Percentiles rank a stretch among this genome's conserved stretches.
phyloP scores from a whole-genome alignment of 208 protist species.

The Wallacemonas sp. region DNA sequence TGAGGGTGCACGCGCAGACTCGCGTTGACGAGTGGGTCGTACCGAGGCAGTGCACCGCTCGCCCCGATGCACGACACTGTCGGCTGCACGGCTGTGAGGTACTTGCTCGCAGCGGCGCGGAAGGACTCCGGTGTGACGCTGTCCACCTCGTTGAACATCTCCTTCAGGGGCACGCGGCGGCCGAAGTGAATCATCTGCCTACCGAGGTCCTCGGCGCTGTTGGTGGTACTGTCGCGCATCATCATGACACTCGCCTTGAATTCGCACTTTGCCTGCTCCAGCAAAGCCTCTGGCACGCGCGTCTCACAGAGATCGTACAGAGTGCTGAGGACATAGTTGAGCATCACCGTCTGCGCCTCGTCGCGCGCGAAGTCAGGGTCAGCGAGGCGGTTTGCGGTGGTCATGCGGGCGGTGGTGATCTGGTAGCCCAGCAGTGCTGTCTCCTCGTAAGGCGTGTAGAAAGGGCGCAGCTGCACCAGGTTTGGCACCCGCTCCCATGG shows the following conservation, averaged over 20 bases:
- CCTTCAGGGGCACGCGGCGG: conserved; percentile 82
- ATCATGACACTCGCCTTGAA: conserved; percentile 93
- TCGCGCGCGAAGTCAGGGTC: conserved; percentile 35
- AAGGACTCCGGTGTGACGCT: conserved; percentile 87
- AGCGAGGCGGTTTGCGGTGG: conserved; percentile 17
- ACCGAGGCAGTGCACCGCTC: conserved; percentile 51
- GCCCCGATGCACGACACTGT: conserved; percentile 79
- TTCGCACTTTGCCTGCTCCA: conserved; percentile 93
- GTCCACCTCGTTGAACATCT: conserved; percentile 93
- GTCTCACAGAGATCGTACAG: conserved; percentile 67
- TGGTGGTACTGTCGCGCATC: conserved; percentile 94
- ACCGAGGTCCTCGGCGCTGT: conserved; percentile 96
- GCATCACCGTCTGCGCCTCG: conserved; percentile 65
- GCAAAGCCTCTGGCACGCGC: conserved; percentile 61
- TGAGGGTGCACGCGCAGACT: conserved; percentile 40
- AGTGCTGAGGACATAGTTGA: conserved; percentile 67
- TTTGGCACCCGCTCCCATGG: conserved; percentile 66
- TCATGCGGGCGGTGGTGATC: conserved; percentile 64
- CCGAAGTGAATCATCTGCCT: conserved; percentile 95
- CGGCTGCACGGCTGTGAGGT: conserved; percentile 50
- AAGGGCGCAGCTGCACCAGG: conserved; percentile 77
- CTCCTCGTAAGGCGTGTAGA: conserved; percentile 92
- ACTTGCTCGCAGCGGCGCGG: conserved; percentile 66
- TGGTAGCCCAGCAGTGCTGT: conserved; percentile 89
- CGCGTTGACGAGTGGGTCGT: conserved; percentile 39